These are phyloP conservation scores for Jackrogersella minutella DNA, from an alignment of 495 filamentous ascomycete species.

Conservation along the genomic window DNA sequence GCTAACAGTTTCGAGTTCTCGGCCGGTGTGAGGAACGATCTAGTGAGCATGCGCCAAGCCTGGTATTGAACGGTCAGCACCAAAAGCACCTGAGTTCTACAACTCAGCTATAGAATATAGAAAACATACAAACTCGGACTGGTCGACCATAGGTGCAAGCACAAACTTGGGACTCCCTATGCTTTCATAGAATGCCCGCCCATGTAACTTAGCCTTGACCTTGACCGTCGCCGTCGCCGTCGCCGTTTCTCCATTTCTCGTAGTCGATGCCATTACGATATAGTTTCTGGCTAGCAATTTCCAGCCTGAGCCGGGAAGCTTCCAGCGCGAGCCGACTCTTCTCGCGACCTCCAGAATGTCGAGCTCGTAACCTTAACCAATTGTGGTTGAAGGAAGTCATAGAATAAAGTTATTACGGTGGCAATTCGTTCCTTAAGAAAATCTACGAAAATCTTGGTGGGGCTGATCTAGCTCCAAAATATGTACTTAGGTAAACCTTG, in stretches of 20 bases:
- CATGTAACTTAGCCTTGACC: conserved; percentile 69
- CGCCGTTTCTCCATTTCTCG: conserved; percentile 1
- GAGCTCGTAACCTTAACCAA: not conserved
- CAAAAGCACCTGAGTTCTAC: not conserved
- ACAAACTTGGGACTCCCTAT: conserved; percentile 90
- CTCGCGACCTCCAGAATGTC: conserved; percentile 27
- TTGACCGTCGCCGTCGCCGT: conserved; percentile 41
- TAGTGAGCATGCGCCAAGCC: conserved; percentile 95
- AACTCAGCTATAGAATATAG: not conserved
- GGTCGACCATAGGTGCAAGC: conserved; percentile 97
- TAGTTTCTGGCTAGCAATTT: conserved; percentile 19
- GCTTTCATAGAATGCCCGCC: conserved; percentile 90
- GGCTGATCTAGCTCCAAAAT: not conserved
- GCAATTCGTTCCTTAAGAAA: conserved; percentile 18
- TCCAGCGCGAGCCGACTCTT: conserved; percentile 22
- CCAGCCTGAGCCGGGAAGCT: conserved; percentile 23
- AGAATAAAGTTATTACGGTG: not conserved
- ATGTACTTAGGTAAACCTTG: not conserved
- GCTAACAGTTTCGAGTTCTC: conserved; percentile 69
- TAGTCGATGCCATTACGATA: conserved; percentile 26
- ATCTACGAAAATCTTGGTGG: conserved; percentile 16
- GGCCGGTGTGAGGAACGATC: conserved; percentile 80
- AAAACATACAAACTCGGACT: conserved; percentile 88
- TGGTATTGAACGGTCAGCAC: conserved; percentile 47
- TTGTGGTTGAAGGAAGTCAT: not conserved